Conservation (phyloP, 225 moss, liverwort and hornwort genomes). For the Bryum argenteum region DNA sequence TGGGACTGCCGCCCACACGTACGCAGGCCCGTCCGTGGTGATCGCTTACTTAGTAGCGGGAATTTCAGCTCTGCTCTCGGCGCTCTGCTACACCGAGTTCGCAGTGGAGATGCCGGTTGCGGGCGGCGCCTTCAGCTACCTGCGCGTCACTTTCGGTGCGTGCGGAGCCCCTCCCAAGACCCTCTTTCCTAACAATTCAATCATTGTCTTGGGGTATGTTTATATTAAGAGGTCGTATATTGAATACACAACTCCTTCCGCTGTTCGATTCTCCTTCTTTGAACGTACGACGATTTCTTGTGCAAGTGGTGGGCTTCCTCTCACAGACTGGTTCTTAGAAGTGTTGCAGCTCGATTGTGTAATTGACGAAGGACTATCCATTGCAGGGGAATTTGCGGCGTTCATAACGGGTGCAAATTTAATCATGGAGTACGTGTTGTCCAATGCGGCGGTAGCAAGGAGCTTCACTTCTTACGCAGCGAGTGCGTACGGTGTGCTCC, state of each 20-base stretch:
- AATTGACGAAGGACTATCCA: background rate
- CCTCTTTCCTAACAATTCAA: background rate
- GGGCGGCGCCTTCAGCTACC: slow-evolving; percentile 94
- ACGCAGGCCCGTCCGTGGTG: slow-evolving; percentile 81
- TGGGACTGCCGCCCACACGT: slow-evolving; percentile 70
- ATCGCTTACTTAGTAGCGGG: slow-evolving; percentile 86
- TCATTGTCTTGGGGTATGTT: background rate
- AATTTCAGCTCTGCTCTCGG: slow-evolving; percentile 81
- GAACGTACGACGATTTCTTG: background rate
- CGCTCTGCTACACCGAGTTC: slow-evolving; percentile 93
- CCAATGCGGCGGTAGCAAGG: slow-evolving; percentile 95
- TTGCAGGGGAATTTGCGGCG: slow-evolving; percentile 83
- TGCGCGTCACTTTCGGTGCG: slow-evolving; percentile 85
- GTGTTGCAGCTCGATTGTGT: background rate
- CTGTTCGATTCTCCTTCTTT: too few relatives aligned
- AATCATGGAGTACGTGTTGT: slow-evolving; percentile 91
- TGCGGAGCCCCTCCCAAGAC: background rate
- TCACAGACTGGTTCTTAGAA: background rate
- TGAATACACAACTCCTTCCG: background rate
- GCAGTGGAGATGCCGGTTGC: slow-evolving; percentile 93
- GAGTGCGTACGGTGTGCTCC: slow-evolving; percentile 53
- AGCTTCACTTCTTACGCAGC: slow-evolving; percentile 85
- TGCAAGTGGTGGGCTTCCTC: background rate
- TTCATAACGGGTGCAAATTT: slow-evolving; percentile 92
- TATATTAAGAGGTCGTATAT: background rate